Evolutionary conservation across 805 yeast species (phyloP), one percentile per base, ranked within the genome.

Genomic region (Aciculoconidium aculeatum): DNA sequence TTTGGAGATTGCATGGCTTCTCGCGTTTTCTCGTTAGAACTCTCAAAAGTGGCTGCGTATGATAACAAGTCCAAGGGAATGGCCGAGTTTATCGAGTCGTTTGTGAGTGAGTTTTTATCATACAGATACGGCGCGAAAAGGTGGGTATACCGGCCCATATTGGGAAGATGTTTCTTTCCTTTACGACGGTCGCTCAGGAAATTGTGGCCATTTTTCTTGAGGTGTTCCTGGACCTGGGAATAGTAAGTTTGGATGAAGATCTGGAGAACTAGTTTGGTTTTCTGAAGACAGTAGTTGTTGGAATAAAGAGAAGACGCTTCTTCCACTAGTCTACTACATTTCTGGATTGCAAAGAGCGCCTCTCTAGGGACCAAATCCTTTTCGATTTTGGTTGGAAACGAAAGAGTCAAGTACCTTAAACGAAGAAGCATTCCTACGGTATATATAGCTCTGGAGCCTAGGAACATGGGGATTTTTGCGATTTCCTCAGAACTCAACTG

Each of bases 361-460:
- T 59, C 57, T 15, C 59, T 57, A 0, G 83, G 77, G 8, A 72
- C 66, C 31, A 62, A 53, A 14, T 64, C 67, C 25, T 62, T 61
- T 17, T 63, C 70, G 15, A 60, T 51, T 23, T 47, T 51, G 15
- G 65, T 53, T 1, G 80, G 78, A 5, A 75, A 54, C 8, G 77
- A 64, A 8, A 77, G 48, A n/a, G 71, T 65, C 25, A 73, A 53
- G 49, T 69, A 77, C 18, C 84, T 53, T 23, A 77, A 50, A 31
- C 80, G 62, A 31, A 78, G 51, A 15, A 78, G 55, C 66, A 77
- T 68, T 6, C 85, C 86, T 0, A 78, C 73, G 1, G 80, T 74
- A 44, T 77, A 77, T n/a, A 77, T 65, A 20, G 76, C 58, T 39
- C 84, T 59, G 2, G 80, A 60, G 17, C 68, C 65, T 38, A 70